Conservation (phyloP, 208 protist genomes). For the Trypanosoma rangeli region DNA sequence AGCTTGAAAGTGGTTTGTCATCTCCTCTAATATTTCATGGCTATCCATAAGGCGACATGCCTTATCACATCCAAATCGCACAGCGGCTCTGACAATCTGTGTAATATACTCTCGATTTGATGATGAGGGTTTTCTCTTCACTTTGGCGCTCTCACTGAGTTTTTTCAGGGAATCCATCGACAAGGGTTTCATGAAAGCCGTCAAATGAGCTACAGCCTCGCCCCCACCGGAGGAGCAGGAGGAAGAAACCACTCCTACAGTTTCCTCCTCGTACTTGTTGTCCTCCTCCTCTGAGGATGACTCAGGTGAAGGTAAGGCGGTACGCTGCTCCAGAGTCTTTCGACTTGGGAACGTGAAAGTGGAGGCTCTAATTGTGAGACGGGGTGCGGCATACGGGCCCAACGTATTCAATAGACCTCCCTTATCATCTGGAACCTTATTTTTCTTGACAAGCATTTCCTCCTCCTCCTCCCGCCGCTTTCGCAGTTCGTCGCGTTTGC, state of each 20-base stretch:
- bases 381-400: conserved; percentile 71
- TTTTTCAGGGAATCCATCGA: conserved; percentile 91
- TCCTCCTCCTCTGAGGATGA: conserved; percentile 67
- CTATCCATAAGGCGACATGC: conserved; percentile 88
- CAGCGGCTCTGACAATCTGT: conserved; percentile 85
- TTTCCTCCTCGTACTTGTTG: conserved; percentile 42
- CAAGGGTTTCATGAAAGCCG: conserved; percentile 76
- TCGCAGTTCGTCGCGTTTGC: conserved; percentile 73
- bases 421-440: conserved; percentile 86
- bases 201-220: conserved; percentile 78
- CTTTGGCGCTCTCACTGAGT: conserved; percentile 87
- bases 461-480: conserved; percentile 82
- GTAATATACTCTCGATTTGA: conserved; percentile 80
- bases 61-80: conserved; percentile 85
- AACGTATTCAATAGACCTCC: conserved; percentile 65
- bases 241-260: conserved; percentile 23
- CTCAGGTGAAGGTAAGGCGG: conserved; percentile 53
- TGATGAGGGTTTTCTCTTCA: conserved; percentile 74
- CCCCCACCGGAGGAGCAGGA: conserved; percentile 44
- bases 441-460: conserved; percentile 84
- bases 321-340: conserved; percentile 81
- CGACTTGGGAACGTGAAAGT: conserved; percentile 81
- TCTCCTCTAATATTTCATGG: conserved; percentile 89
- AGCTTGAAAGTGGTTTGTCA: conserved; percentile 77
- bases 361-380: conserved; percentile 66